Evolutionary conservation across 257 asterid genomes (phyloP).

Genomic region (Ocimum tenuiflorum): DNA sequence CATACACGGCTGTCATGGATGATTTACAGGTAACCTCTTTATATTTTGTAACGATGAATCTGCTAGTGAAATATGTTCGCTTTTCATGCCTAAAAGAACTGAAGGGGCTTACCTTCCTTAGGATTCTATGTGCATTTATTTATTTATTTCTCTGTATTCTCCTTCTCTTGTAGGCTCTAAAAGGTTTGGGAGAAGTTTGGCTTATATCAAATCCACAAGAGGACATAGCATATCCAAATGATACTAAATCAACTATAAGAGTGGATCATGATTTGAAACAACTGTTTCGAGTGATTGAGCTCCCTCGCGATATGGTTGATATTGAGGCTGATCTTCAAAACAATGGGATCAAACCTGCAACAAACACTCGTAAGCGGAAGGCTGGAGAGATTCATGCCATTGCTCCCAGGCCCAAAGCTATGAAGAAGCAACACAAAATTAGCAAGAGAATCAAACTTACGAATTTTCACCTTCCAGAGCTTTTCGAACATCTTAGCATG

Average conservation of each 20-base stretch:
- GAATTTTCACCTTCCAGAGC: slow-evolving; percentile 78
- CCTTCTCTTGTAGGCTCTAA: slow-evolving; percentile 39
- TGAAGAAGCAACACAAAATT: slow-evolving; percentile 75
- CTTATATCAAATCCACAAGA: slow-evolving; percentile 63
- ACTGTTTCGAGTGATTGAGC: slow-evolving; percentile 53
- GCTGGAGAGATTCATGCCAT: slow-evolving; percentile 63
- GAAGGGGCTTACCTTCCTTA: too few species aligned
- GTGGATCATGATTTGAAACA: slow-evolving; percentile 69
- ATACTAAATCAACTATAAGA: slow-evolving; percentile 41
- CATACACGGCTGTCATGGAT: slow-evolving; percentile 72
- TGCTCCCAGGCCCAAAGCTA: slow-evolving; percentile 52
- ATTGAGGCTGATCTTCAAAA: slow-evolving; percentile 77
- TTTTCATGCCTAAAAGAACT: too few species aligned
- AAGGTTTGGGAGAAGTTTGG: slow-evolving; percentile 61
- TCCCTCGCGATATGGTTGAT: slow-evolving; percentile 76
- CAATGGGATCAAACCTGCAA: slow-evolving; percentile 79
- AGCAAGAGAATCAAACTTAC: slow-evolving; percentile 90
- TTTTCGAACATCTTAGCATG: slow-evolving; percentile 35
- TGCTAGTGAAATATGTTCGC: too few species aligned
- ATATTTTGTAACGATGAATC: too few species aligned
- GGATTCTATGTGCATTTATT: too few species aligned
- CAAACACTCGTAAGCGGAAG: slow-evolving; percentile 69
- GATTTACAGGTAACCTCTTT: slow-evolving; percentile 63
- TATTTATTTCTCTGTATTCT: too few species aligned
- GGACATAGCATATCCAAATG: slow-evolving; percentile 76